phyloP scores from a whole-genome alignment of 208 protist genomes.

The Acanthamoeba triangularis region DNA sequence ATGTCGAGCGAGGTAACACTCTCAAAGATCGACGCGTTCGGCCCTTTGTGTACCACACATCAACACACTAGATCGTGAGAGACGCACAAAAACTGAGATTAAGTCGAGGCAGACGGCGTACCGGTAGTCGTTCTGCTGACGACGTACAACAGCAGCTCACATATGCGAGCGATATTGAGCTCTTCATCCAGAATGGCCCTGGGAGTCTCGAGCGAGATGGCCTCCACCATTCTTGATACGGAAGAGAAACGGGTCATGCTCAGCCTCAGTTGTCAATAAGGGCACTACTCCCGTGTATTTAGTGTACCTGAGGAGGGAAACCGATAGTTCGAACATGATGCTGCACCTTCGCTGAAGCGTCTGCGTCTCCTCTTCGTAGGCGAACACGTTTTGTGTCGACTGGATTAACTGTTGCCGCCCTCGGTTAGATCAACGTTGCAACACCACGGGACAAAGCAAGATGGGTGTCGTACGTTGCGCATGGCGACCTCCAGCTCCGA shows the following conservation, averaged over 20 bases:
- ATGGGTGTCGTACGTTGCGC: constrained; percentile 17
- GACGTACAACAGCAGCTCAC: constrained; percentile 37
- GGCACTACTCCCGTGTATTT: no score
- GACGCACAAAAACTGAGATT: background rate
- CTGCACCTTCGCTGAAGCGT: constrained; percentile 59
- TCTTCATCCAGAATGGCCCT: constrained; percentile 40
- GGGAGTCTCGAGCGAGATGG: constrained; percentile 47
- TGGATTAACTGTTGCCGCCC: background rate
- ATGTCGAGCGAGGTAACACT: constrained; percentile 68
- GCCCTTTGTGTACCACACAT: background rate
- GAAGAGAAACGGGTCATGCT: background rate
- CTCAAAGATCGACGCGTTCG: constrained; percentile 62
- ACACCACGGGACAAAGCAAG: background rate
- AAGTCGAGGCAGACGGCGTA: background rate
- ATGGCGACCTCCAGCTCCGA: constrained; percentile 80
- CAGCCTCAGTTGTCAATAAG: no score
- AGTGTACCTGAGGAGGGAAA: constrained; percentile 27
- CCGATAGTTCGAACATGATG: constrained; percentile 76
- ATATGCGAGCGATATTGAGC: constrained; percentile 63
- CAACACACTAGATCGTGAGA: background rate
- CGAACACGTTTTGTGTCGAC: constrained; percentile 13
- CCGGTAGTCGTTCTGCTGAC: constrained; percentile 44
- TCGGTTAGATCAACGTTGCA: background rate
- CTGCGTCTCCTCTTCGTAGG: constrained; percentile 58
- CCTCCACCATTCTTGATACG: constrained; percentile 49